Conservation (phyloP, 768 basidiomycete genomes). For the Tephrocybe sp. region DNA sequence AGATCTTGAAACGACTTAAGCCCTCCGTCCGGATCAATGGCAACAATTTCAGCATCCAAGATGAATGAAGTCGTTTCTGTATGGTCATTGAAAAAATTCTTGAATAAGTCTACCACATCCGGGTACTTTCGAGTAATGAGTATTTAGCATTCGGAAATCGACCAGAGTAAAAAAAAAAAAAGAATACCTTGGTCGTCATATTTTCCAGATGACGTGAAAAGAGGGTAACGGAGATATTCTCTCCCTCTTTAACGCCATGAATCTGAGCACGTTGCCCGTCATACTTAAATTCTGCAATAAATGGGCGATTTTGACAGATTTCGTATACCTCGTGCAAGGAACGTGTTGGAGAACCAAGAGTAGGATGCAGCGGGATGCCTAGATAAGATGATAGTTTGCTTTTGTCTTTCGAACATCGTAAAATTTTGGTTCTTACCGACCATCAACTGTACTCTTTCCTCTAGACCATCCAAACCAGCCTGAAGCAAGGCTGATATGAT, state of each 20-base stretch:
- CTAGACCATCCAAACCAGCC: slow-evolving; percentile 59
- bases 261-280: slow-evolving; percentile 87
- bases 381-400: neutral
- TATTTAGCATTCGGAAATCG: neutral
- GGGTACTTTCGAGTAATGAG: slow-evolving; percentile 59
- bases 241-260: slow-evolving; percentile 46
- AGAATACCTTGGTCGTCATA: slow-evolving; percentile 82
- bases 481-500: slow-evolving; percentile 63
- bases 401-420: neutral
- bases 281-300: slow-evolving; percentile 89
- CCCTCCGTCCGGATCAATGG: slow-evolving; percentile 65
- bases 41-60: slow-evolving; percentile 86
- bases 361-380: slow-evolving; percentile 83
- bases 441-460: slow-evolving; percentile 60
- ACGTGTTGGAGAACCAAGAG: slow-evolving; percentile 83
- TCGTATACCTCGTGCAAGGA: slow-evolving; percentile 85
- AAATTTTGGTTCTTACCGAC: slow-evolving; percentile 52
- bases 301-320: slow-evolving; percentile 61
- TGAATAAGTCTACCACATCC: slow-evolving; percentile 65
- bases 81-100: slow-evolving; percentile 44
- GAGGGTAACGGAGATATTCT: slow-evolving; percentile 48
- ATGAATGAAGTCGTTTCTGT: slow-evolving; percentile 62
- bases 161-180: neutral
- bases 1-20: slow-evolving; percentile 86
- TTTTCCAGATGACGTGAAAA: slow-evolving; percentile 92